Evolutionary conservation across 257 asterid genomes (phyloP).

Genomic region (Mitragyna speciosa): DNA sequence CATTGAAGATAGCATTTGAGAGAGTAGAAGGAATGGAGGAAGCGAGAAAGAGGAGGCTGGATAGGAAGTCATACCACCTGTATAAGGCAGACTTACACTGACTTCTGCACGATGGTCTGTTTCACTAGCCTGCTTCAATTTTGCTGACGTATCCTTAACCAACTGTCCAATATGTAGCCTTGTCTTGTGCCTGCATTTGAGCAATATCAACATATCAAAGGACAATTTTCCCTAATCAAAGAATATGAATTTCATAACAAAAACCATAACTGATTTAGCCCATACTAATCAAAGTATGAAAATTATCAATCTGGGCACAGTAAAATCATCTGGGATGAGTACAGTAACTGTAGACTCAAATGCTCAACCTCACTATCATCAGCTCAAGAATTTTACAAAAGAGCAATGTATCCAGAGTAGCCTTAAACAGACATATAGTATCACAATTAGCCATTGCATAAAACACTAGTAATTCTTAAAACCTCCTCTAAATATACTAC

Average conservation of each 20-base stretch:
- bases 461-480: background rate
- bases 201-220: conserved; percentile 9
- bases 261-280: background rate
- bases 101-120: conserved; percentile 64
- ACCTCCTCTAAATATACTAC: background rate
- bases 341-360: background rate
- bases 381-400: background rate
- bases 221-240: background rate
- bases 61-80: background rate
- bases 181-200: conserved; percentile 68
- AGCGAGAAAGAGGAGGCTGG: background rate
- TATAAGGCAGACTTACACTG: conserved; percentile 47
- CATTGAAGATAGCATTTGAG: too few species aligned
- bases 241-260: background rate
- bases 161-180: conserved; percentile 82
- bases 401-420: background rate
- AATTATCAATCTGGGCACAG: background rate
- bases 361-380: background rate
- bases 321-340: background rate
- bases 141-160: conserved; percentile 79
- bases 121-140: conserved; percentile 88
- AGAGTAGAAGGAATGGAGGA: background rate
- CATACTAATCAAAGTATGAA: background rate
- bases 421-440: background rate
- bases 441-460: background rate